Base-by-base conservation (phyloP, 805 yeast genomes). In the Suhomyces sp. region DNA sequence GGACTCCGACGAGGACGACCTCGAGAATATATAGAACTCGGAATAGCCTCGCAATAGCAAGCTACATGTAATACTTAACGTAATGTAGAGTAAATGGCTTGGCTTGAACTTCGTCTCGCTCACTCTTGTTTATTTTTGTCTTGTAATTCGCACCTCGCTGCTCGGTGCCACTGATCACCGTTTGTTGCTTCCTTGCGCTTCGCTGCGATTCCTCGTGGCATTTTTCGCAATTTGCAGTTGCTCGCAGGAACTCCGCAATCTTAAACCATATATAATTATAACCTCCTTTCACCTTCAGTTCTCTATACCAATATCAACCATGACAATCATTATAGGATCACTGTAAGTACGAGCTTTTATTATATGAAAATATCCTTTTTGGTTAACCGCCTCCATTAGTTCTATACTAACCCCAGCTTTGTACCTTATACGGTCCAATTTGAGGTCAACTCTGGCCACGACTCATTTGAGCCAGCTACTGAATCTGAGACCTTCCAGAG, bases 401-500 rank as follows among this genome's bases (percentile, higher is more conserved):
- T 31, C 13, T 24, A 47, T 52, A 62, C 63, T 61, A 58, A 50
- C 55, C 46, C 21, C 53, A 81, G 87, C 46, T 86, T 86, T 59
- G 72, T 87, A 45, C 94, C 94, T 2, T 83, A 83, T 60, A 84
- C 90, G 3, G 90, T 86, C n/a, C 88, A 86, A 56, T 81, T 81
- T 56, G 82, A 81, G 56, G 78, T 81, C 6, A 66, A 59, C n/a
- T 53, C 63, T 9, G 59, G 57, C 22, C 49, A 39, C 27, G 52
- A 41, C 19, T 20, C 44, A 7, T 37, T n/a, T 17, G 41, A n/a
- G 13, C 41, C 41, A 13, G 22, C 19, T n/a, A n/a, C n/a, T 17
- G 35, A 31, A n/a, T 19, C 41, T 17, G 41, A 31, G 5, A 31
- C 9, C 35, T 13, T 6, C 35, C 35, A 31, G 35, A 10, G 35